Conservation (phyloP, 331 rosid genomes). For the Acacia pycnantha region DNA sequence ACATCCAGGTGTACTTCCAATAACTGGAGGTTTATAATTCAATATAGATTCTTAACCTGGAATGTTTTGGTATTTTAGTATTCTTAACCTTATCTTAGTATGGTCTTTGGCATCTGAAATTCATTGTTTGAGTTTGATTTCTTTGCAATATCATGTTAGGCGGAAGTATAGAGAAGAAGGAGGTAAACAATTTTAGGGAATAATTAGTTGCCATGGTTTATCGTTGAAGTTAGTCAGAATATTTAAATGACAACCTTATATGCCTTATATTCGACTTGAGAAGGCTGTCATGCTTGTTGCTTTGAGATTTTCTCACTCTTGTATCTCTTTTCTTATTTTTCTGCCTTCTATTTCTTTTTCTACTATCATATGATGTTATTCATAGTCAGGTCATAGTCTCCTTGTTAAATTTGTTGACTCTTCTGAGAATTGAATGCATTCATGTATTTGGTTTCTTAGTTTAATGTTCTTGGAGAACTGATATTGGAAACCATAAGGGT, state of each 20-base stretch:
- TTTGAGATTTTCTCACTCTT: too few relatives aligned
- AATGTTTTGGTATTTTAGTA: conserved; percentile 4
- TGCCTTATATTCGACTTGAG: background rate
- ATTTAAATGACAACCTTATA: background rate
- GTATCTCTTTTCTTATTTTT: too few relatives aligned
- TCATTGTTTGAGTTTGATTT: background rate
- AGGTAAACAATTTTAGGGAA: background rate
- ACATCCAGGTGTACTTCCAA: background rate
- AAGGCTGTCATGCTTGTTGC: too few relatives aligned
- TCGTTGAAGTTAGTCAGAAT: background rate
- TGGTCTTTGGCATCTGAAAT: background rate
- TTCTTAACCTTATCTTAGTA: conserved; percentile 21
- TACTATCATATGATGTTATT: background rate
- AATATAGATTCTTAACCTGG: conserved; percentile 16
- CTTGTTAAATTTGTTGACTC: too few relatives aligned
- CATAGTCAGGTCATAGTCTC: background rate
- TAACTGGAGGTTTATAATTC: conserved; percentile 29
- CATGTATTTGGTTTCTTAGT: background rate
- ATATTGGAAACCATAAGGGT: background rate
- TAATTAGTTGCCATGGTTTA: background rate
- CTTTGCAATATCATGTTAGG: background rate
- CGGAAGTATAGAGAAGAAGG: too few relatives aligned
- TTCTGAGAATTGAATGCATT: background rate
- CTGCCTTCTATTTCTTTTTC: background rate
- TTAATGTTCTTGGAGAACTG: background rate